These are phyloP conservation scores for Ustilago tritici DNA, from an alignment of 1,284 basidiomycete species.

Conservation along the genomic window DNA sequence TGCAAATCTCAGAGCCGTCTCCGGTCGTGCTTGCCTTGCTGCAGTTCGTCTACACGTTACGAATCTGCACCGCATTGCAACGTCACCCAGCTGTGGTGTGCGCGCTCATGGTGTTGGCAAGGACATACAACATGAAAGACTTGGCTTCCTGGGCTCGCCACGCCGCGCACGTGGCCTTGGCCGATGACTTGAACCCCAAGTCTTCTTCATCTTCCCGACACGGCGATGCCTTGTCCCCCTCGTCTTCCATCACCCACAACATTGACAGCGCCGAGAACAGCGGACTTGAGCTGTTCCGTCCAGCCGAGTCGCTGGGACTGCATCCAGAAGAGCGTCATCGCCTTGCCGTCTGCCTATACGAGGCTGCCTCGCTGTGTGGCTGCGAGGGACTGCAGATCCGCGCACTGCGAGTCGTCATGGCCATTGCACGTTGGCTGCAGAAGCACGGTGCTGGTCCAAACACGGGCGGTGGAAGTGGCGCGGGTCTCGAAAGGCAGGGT, in stretches of 20 bases:
- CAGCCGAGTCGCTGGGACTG: slow-evolving; percentile 44
- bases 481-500: slow-evolving; percentile 25
- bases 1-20: slow-evolving; percentile 87
- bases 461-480: slow-evolving; percentile 29
- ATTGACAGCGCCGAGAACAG: slow-evolving; percentile 29
- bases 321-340: slow-evolving; percentile 78
- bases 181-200: slow-evolving; percentile 54
- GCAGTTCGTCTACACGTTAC: slow-evolving; percentile 90
- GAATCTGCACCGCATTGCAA: slow-evolving; percentile 87
- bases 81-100: slow-evolving; percentile 88
- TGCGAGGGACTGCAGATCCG: slow-evolving; percentile 88
- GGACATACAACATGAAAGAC: slow-evolving; percentile 83
- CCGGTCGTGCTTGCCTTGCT: slow-evolving; percentile 87
- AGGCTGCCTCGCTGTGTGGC: slow-evolving; percentile 89
- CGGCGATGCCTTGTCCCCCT: slow-evolving; percentile 31
- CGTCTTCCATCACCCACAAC: slow-evolving; percentile 26
- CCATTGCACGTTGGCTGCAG: slow-evolving; percentile 53
- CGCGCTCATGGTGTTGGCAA: slow-evolving; percentile 84
- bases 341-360: slow-evolving; percentile 88
- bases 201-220: slow-evolving; percentile 18
- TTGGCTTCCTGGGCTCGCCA: slow-evolving; percentile 85
- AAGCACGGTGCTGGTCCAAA: slow-evolving; percentile 40
- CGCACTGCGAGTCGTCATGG: slow-evolving; percentile 68
- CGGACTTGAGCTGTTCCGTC: slow-evolving; percentile 61
- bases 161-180: slow-evolving; percentile 78